Conservation (phyloP, 257 asterid species). For the Plantago ovata region DNA sequence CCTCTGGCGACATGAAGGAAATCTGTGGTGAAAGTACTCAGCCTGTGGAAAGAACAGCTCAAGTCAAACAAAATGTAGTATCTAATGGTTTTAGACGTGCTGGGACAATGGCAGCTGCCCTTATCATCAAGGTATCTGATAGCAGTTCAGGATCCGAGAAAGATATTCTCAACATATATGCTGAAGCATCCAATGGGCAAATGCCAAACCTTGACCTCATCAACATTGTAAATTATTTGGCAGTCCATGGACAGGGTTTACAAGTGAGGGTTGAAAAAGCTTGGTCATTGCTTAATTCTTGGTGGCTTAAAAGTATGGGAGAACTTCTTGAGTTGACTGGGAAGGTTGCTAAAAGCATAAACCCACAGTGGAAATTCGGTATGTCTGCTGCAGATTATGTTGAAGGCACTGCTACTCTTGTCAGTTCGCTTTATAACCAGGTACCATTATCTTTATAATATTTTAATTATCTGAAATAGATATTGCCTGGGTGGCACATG, state of each 20-base stretch:
- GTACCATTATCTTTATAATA: constrained; percentile 24
- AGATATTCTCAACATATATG: constrained; percentile 72
- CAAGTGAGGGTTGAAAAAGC: constrained; percentile 71
- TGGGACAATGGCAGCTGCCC: constrained; percentile 99
- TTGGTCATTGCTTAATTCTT: constrained; percentile 65
- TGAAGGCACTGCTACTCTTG: constrained; percentile 86
- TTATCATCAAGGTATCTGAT: constrained; percentile 79
- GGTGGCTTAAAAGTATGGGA: constrained; percentile 73
- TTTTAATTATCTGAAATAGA: constrained; percentile 15
- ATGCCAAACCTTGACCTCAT: constrained; percentile 96
- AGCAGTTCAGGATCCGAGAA: constrained; percentile 46
- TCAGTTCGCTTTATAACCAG: constrained; percentile 88
- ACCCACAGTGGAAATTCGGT: constrained; percentile 77
- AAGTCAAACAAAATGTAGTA: constrained; percentile 20
- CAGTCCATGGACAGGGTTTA: constrained; percentile 85
- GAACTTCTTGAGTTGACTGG: constrained; percentile 53
- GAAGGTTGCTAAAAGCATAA: constrained; percentile 61
- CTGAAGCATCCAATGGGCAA: constrained; percentile 98
- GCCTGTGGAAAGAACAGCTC: constrained; percentile 17
- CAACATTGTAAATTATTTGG: constrained; percentile 82
- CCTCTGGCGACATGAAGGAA: constrained; percentile 48
- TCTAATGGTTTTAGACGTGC: constrained; percentile 72
- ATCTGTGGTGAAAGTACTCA: constrained; percentile 34
- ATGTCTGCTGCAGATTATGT: constrained; percentile 72
- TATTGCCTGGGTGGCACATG: background rate